Evolutionary conservation across 345 rosid species (phyloP).

Genomic region (Lepidium didymum): DNA sequence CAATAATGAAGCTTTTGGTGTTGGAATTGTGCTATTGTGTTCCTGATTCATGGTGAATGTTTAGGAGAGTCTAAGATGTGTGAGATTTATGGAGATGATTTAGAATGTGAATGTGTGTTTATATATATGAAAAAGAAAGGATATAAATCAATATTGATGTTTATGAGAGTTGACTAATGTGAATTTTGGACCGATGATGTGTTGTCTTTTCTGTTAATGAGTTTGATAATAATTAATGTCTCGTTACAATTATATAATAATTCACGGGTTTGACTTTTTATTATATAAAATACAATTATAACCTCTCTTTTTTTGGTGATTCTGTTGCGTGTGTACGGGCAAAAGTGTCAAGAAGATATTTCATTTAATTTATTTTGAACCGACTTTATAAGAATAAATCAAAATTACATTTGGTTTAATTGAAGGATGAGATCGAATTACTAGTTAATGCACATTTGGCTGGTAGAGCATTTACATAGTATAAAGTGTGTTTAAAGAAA

Average conservation of each 20-base stretch:
- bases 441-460: neutral
- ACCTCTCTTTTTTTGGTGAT: conserved; percentile 20
- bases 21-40: neutral
- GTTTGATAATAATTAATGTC: neutral
- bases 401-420: neutral
- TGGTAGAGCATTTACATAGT: neutral
- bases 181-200: conserved; percentile 11
- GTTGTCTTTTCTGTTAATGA: neutral
- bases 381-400: neutral
- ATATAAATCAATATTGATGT: conserved; percentile 11
- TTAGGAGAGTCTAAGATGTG: neutral
- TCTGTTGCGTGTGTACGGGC: conserved; percentile 5
- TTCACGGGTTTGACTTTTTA: neutral
- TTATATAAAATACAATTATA: neutral
- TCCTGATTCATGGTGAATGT: conserved; percentile 26
- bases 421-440: neutral
- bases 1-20: conserved; percentile 29
- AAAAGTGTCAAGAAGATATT: neutral
- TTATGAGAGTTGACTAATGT: conserved; percentile 14
- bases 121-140: conserved; percentile 9
- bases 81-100: conserved; percentile 1
- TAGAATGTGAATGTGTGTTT: neutral
- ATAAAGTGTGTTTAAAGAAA: conserved; percentile 3
- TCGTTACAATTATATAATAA: neutral
- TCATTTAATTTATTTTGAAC: neutral